Conservation (phyloP, 495 filamentous ascomycete genomes). For the Daldinia concentrica region DNA sequence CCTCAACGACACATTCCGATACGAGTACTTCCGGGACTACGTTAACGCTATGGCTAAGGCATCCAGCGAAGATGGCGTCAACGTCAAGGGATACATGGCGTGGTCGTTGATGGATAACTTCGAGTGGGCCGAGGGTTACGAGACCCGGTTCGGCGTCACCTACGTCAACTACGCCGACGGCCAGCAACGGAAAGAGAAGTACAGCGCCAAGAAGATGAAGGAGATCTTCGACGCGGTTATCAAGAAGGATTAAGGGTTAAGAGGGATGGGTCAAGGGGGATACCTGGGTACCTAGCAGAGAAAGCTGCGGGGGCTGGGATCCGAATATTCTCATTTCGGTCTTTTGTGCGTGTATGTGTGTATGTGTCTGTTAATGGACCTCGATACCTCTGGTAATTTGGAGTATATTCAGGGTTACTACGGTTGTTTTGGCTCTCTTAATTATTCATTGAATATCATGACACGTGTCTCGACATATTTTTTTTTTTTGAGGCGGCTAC, state of each 20-base stretch:
- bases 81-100: slow-evolving; percentile 77
- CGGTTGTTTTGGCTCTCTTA: slow-evolving; percentile 2
- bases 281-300: slow-evolving; percentile 1
- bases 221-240: slow-evolving; percentile 69
- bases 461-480: slow-evolving; percentile 10
- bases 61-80: slow-evolving; percentile 70
- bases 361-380: slow-evolving; percentile 16
- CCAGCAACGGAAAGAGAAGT: slow-evolving; percentile 80
- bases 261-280: neutral
- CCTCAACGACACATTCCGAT: slow-evolving; percentile 77
- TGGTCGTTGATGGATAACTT: slow-evolving; percentile 84
- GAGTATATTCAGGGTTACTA: slow-evolving; percentile 41
- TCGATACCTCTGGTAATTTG: slow-evolving; percentile 41
- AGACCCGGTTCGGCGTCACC: slow-evolving; percentile 82
- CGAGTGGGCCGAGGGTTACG: slow-evolving; percentile 81
- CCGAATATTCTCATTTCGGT: neutral
- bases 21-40: slow-evolving; percentile 78
- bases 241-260: slow-evolving; percentile 52
- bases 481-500: no score
- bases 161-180: slow-evolving; percentile 79
- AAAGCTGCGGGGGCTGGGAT: slow-evolving; percentile 7
- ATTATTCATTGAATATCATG: slow-evolving; percentile 20
- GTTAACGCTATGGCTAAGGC: slow-evolving; percentile 76
- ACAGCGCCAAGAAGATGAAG: slow-evolving; percentile 73
- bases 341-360: slow-evolving; percentile 4